These are phyloP conservation scores for Colletotrichum gigasporum DNA, from an alignment of 2,329 filamentous ascomycete genomes.

Conservation along the genomic window DNA sequence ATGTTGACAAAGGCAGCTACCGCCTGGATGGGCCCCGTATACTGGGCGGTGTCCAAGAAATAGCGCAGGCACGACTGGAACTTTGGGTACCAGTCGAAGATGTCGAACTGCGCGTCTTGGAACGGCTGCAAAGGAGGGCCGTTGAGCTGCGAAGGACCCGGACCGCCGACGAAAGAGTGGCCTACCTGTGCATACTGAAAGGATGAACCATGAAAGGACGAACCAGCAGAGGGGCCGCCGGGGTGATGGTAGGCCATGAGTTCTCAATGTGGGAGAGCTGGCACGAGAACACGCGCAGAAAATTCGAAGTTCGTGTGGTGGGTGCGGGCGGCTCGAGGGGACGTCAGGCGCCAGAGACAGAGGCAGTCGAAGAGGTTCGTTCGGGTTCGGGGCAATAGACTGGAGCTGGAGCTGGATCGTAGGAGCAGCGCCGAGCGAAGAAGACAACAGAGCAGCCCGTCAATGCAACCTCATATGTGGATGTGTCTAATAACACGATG, in stretches of 20 bases:
- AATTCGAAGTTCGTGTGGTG: no score
- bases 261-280: neutral
- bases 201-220: conserved; percentile 29
- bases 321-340: no score
- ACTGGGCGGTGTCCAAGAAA: conserved; percentile 91
- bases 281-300: neutral
- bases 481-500: conserved; percentile 32
- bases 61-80: conserved; percentile 91
- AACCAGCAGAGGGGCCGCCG: conserved; percentile 28
- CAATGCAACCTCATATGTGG: conserved; percentile 6
- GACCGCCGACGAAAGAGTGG: conserved; percentile 17
- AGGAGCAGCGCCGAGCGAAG: neutral
- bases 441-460: neutral
- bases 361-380: neutral
- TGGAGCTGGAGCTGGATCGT: neutral
- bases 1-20: conserved; percentile 94
- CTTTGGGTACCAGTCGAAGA: conserved; percentile 92
- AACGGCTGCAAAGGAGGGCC: conserved; percentile 49
- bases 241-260: conserved; percentile 30
- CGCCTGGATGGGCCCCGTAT: conserved; percentile 83
- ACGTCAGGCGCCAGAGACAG: neutral
- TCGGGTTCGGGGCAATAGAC: neutral
- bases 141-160: conserved; percentile 18
- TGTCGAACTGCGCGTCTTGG: conserved; percentile 70
- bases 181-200: conserved; percentile 32